phyloP scores from a whole-genome alignment of 2,329 filamentous ascomycete genomes.

The Chrysoporthe cubensis region DNA sequence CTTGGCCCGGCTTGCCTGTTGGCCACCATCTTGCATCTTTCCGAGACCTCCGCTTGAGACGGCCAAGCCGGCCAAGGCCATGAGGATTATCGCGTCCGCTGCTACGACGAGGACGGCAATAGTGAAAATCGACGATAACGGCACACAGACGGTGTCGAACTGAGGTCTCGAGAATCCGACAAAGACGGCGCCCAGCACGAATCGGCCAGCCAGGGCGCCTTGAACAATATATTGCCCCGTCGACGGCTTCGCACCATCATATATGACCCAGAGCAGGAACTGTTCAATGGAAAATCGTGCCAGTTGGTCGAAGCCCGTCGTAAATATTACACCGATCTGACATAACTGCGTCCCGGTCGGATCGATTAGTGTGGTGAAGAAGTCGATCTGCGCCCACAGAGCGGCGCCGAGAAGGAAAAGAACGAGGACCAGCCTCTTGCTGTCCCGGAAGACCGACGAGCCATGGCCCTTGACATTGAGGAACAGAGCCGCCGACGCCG shows the following conservation, averaged over 20 bases:
- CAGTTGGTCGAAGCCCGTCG: constrained; percentile 60
- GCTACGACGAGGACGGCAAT: constrained; percentile 50
- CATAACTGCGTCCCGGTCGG: constrained; percentile 49
- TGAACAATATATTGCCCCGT: constrained; percentile 48
- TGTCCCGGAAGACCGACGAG: constrained; percentile 56
- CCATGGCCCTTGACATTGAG: constrained; percentile 52
- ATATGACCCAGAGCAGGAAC: constrained; percentile 56
- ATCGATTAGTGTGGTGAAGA: constrained; percentile 54
- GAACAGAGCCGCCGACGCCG: constrained; percentile 52
- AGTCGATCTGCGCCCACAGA: constrained; percentile 58
- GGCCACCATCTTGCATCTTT: constrained; percentile 37
- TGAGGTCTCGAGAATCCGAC: constrained; percentile 58
- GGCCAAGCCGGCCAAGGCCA: constrained; percentile 46
- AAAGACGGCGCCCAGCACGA: constrained; percentile 58
- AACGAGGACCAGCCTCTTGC: constrained; percentile 67
- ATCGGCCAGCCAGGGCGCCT: constrained; percentile 49
- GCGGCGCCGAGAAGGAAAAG: constrained; percentile 55
- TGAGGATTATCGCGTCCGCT: constrained; percentile 51
- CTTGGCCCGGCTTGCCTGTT: constrained; percentile 41
- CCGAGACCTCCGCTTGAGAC: constrained; percentile 43
- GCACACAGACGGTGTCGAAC: constrained; percentile 56
- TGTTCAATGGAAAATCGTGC: constrained; percentile 58
- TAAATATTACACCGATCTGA: constrained; percentile 56
- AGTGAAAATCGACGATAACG: constrained; percentile 48
- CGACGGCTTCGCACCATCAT: constrained; percentile 43